Evolutionary conservation across 306 rosid genomes (phyloP).

Genomic region (Sicyos edulis): DNA sequence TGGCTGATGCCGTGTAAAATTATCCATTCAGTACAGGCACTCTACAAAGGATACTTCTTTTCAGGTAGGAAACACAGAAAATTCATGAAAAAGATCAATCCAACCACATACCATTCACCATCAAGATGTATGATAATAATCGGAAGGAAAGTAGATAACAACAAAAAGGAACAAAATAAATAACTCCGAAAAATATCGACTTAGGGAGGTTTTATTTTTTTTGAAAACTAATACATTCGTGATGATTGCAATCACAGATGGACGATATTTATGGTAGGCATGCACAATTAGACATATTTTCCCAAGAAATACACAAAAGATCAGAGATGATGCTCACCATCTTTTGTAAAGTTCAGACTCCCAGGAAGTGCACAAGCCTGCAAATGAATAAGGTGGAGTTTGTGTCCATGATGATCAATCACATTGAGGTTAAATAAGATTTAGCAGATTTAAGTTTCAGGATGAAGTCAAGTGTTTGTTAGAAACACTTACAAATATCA

Average conservation of each 20-base stretch:
- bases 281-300: neutral
- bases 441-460: neutral
- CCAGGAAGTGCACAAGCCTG: slow-evolving; percentile 86
- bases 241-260: neutral
- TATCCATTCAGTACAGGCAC: neutral
- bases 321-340: slow-evolving; percentile 56
- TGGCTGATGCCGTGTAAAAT: slow-evolving; percentile 1
- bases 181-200: neutral
- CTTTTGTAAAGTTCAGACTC: slow-evolving; percentile 65
- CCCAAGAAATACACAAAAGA: neutral
- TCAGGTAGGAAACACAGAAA: neutral
- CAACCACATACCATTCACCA: neutral
- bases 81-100: too few species aligned
- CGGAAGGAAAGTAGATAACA: neutral
- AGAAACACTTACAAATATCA: slow-evolving; percentile 66
- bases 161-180: neutral
- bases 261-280: neutral
- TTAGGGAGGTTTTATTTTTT: too few species aligned
- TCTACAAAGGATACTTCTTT: neutral
- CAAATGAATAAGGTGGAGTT: slow-evolving; percentile 24
- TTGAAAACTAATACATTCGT: neutral
- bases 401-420: slow-evolving; percentile 5
- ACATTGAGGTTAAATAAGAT: slow-evolving; percentile 9
- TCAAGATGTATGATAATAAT: neutral
- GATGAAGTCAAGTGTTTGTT: neutral